Base-by-base conservation (phyloP, 148 eudicot species). In the Amaranthus palmeri region DNA sequence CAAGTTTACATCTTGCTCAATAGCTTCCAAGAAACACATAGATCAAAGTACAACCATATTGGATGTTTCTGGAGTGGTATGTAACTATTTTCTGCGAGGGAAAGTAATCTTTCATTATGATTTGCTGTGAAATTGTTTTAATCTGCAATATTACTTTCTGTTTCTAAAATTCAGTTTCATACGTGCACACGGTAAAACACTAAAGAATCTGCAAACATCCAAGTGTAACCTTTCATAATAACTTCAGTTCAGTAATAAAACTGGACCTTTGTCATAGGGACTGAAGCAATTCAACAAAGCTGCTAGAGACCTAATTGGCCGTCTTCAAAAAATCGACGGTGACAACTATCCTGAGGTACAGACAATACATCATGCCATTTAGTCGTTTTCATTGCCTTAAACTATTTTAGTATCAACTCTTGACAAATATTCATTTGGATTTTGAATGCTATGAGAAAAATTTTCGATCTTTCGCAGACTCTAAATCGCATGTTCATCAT, bases 61-160 rank as follows among this genome's bases (percentile, higher is more conserved):
- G 80, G 99, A 95, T 80, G 97, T 95, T 56, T 92, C 88, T 50
- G 99, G 97, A 67, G 93, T 95, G 87, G 99, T 95, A 86, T 52
- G 98, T 84, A 72, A 54, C 9, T 41, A 5, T 59, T 40, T 42
- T 57, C 25, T 65, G 14, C 55, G 51, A 11, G 2, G 67, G 8
- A 43, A 46, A 18, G 36, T 4, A 46, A 36, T 3, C 4, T 12
- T 8, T 3, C 8, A 44, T 48, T 56, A 55, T 74, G 4, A 44
- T 45, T 25, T 25, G 36, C 72, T 43, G 43, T 13, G 10, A 50
- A 63, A 6, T 8, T 55, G 14, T 41, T 73, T 11, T 54, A 48
- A 25, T 25, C 36, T 25, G 36, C 36, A 25, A 25, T 25, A 3
- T 60, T 25, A 41, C 72, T 54, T 18, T 78, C 18, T n/a, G n/a